phyloP scores from a whole-genome alignment of 345 rosid genomes.

The Euclidium syriacum region DNA sequence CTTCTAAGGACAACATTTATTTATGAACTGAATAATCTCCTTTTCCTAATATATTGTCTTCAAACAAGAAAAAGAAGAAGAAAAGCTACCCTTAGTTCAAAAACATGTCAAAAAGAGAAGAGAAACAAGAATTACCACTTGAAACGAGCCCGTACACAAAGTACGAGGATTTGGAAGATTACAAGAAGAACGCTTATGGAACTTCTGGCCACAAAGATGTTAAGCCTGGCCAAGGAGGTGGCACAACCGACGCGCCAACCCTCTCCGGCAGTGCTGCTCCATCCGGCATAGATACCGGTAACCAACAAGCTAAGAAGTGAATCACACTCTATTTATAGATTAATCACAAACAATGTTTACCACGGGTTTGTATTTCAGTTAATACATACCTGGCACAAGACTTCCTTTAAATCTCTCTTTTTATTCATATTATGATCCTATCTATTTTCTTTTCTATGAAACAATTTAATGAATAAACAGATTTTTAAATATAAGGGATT shows the following conservation, averaged over 20 bases:
- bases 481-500: too few relatives aligned
- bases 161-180: conserved; percentile 41
- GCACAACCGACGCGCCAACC: conserved; percentile 53
- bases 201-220: conserved; percentile 47
- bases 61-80: neutral
- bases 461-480: too few relatives aligned
- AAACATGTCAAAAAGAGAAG: conserved; percentile 14
- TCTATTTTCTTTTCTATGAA: too few relatives aligned
- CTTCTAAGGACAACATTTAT: conserved; percentile 14
- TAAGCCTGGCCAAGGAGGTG: conserved; percentile 37
- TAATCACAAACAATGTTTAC: neutral
- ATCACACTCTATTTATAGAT: neutral
- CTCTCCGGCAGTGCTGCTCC: conserved; percentile 31
- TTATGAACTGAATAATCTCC: conserved; percentile 5
- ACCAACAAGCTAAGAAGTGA: conserved; percentile 30
- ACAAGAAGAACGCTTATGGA: conserved; percentile 43
- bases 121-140: conserved; percentile 36
- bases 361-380: too few relatives aligned
- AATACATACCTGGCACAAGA: too few relatives aligned
- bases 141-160: conserved; percentile 45
- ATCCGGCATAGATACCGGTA: conserved; percentile 16
- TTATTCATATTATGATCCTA: too few relatives aligned
- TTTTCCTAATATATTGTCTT: neutral
- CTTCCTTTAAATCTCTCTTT: too few relatives aligned
- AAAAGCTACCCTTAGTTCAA: neutral